Evolutionary conservation across 2,329 filamentous ascomycete genomes (phyloP).

Genomic region (Diaporthe amygdali): DNA sequence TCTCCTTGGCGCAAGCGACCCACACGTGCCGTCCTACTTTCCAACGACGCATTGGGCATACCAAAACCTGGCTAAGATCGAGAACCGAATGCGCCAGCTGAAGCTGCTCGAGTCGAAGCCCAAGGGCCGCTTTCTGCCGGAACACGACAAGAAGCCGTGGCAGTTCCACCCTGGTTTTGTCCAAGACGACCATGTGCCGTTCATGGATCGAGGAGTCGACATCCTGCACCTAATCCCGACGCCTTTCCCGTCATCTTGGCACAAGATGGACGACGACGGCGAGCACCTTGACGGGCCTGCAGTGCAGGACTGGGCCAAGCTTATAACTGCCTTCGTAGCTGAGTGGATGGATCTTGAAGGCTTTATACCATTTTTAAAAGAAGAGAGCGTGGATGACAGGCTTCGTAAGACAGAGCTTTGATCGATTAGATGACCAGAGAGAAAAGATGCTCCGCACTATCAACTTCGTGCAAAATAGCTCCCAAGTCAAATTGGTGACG

Average conservation of each 20-base stretch:
- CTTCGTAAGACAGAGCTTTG: conserved; percentile 21
- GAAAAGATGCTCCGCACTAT: too few species aligned
- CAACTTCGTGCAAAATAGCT: too few species aligned
- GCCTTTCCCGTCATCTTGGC: conserved; percentile 77
- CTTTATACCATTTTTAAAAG: conserved; percentile 12
- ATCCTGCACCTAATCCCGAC: conserved; percentile 77
- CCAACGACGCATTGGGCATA: conserved; percentile 94
- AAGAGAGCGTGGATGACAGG: background rate
- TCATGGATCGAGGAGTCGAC: conserved; percentile 75
- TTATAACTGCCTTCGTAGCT: conserved; percentile 74
- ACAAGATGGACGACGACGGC: conserved; percentile 72
- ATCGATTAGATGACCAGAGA: background rate
- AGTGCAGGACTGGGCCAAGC: conserved; percentile 77
- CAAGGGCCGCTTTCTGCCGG: conserved; percentile 31
- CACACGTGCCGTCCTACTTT: conserved; percentile 84
- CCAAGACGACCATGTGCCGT: conserved; percentile 79
- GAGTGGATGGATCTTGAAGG: conserved; percentile 72
- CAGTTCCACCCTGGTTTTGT: conserved; percentile 48
- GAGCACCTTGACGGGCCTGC: conserved; percentile 74
- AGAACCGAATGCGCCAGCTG: conserved; percentile 73
- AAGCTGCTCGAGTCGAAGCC: conserved; percentile 65
- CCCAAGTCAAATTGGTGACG: background rate
- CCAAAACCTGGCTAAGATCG: conserved; percentile 73
- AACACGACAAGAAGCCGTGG: conserved; percentile 43
- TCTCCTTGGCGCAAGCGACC: conserved; percentile 74